These are phyloP conservation scores for Astragalus membranaceus DNA, from an alignment of 306 rosid species.

Conservation along the genomic window DNA sequence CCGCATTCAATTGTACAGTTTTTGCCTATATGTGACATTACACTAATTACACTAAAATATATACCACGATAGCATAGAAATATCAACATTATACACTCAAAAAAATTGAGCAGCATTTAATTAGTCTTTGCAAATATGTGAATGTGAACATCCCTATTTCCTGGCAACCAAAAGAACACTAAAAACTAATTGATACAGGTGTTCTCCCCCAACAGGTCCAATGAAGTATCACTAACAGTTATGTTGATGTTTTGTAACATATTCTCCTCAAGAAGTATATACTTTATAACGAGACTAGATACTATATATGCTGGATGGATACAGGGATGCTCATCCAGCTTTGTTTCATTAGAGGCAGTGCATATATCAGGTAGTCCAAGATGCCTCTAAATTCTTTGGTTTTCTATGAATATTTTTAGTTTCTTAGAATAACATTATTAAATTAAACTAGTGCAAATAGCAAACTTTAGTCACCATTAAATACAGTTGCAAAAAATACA, in stretches of 20 bases:
- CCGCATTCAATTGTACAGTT: not conserved
- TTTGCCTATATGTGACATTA: not conserved
- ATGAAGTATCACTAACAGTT: not conserved
- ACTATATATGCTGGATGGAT: not conserved
- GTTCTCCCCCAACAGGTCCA: not conserved
- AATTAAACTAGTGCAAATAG: not conserved
- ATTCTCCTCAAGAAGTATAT: conserved; percentile 5
- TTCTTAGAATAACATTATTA: not conserved
- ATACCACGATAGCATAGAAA: no score
- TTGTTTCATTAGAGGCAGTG: not conserved
- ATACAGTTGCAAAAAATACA: not conserved
- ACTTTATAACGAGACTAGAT: not conserved
- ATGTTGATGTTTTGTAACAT: not conserved
- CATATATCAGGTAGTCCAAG: not conserved
- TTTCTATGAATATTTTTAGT: not conserved
- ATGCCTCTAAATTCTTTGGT: not conserved
- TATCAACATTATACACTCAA: no score
- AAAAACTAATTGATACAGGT: not conserved
- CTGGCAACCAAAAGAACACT: not conserved
- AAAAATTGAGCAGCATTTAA: no score
- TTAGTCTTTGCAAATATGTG: no score
- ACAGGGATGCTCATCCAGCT: not conserved
- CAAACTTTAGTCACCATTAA: not conserved
- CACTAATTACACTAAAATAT: no score
- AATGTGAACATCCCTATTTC: not conserved